phyloP scores from a whole-genome alignment of 495 filamentous ascomycete genomes.

The Darksidea phi region DNA sequence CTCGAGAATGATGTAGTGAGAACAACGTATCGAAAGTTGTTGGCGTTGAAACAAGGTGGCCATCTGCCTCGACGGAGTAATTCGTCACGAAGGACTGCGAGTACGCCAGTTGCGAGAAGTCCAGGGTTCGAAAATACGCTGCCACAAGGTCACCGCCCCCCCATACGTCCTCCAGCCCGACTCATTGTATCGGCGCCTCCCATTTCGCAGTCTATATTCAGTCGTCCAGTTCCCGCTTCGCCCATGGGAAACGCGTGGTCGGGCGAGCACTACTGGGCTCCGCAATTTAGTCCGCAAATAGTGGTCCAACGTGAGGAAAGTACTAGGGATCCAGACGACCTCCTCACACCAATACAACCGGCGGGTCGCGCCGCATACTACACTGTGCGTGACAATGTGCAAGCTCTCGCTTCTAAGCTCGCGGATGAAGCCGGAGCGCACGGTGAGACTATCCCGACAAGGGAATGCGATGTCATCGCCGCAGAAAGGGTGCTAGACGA shows the following conservation, averaged over 20 bases:
- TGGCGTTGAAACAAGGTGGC: neutral
- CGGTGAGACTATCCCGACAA: too few relatives aligned
- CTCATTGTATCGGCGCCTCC: neutral
- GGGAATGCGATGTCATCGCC: too few relatives aligned
- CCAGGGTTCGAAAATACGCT: neutral
- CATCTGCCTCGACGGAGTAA: neutral
- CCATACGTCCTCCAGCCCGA: neutral
- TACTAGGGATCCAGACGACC: neutral
- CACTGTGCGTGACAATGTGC: too few relatives aligned
- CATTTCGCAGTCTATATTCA: neutral
- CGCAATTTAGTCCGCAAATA: too few relatives aligned
- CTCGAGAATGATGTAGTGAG: neutral
- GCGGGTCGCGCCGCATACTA: too few relatives aligned
- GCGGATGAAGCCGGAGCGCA: too few relatives aligned
- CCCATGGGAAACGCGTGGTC: neutral
- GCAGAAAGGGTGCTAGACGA: too few relatives aligned
- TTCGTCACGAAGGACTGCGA: neutral
- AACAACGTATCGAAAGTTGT: neutral
- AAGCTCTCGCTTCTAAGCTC: too few relatives aligned
- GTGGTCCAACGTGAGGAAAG: too few relatives aligned
- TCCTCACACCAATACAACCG: neutral
- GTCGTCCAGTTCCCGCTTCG: neutral
- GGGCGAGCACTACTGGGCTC: neutral
- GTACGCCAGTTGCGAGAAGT: neutral
- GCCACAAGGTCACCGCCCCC: too few relatives aligned